Evolutionary conservation across 768 basidiomycete species (phyloP).

Genomic region (Phaeotremella skinneri): DNA sequence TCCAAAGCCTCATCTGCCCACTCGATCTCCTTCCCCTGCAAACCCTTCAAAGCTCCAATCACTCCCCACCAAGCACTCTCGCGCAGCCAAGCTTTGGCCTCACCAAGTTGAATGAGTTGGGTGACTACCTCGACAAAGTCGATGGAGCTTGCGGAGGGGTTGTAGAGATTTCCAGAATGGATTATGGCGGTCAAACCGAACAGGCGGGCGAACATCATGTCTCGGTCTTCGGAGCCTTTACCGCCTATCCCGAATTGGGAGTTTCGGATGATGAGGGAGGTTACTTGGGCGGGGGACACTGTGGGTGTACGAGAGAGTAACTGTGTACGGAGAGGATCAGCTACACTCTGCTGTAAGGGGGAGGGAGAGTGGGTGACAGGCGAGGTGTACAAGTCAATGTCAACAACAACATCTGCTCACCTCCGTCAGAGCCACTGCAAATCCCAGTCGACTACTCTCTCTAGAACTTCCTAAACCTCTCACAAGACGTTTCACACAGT

Average conservation of each 20-base stretch:
- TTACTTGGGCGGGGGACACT: constrained; percentile 71
- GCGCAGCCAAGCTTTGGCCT: constrained; percentile 82
- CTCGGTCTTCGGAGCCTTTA: constrained; percentile 88
- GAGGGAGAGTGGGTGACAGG: background rate
- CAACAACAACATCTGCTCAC: constrained; percentile 55
- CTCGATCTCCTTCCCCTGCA: constrained; percentile 60
- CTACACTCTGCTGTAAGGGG: background rate
- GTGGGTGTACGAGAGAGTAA: constrained; percentile 74
- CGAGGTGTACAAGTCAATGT: background rate
- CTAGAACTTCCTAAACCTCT: constrained; percentile 86
- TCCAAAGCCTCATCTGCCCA: constrained; percentile 72
- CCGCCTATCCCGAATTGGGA: constrained; percentile 72
- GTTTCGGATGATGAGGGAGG: constrained; percentile 69
- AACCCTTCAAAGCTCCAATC: constrained; percentile 62
- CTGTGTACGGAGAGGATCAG: constrained; percentile 53
- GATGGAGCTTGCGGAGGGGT: constrained; percentile 60
- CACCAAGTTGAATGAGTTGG: constrained; percentile 67
- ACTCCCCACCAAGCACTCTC: constrained; percentile 90
- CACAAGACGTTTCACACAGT: constrained; percentile 81
- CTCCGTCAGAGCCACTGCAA: constrained; percentile 93
- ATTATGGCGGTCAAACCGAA: constrained; percentile 85
- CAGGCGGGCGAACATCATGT: constrained; percentile 83
- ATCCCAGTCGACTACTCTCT: constrained; percentile 90
- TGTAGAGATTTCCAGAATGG: constrained; percentile 75
- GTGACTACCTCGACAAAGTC: constrained; percentile 63